phyloP scores from a whole-genome alignment of 805 yeast genomes.

The Yamadazyma kitorensis region DNA sequence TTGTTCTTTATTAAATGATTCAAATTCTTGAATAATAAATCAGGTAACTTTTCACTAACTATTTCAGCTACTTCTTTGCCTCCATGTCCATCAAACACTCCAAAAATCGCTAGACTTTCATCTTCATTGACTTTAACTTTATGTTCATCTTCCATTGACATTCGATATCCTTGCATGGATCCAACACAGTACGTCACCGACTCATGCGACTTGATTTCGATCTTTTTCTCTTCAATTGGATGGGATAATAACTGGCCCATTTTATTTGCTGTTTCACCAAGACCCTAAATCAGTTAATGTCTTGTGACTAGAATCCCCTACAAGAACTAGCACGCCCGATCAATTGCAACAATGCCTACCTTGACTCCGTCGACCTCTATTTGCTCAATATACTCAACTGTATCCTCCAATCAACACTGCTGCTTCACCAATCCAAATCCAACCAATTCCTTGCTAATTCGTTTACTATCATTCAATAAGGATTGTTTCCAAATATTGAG shows the following conservation, averaged over 20 bases:
- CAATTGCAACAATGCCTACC: too few species aligned
- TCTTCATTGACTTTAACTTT: slow-evolving; percentile 48
- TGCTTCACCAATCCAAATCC: too few species aligned
- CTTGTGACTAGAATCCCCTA: too few species aligned
- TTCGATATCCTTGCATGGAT: slow-evolving; percentile 75
- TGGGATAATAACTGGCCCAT: slow-evolving; percentile 79
- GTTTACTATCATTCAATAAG: too few species aligned
- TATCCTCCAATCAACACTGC: too few species aligned
- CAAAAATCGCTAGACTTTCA: slow-evolving; percentile 50
- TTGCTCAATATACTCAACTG: too few species aligned
- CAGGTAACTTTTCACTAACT: slow-evolving; percentile 44
- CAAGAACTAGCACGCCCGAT: too few species aligned
- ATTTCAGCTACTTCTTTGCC: slow-evolving; percentile 60
- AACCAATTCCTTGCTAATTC: too few species aligned
- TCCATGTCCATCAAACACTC: slow-evolving; percentile 84
- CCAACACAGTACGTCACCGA: slow-evolving; percentile 61
- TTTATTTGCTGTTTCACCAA: neutral
- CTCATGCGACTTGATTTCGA: slow-evolving; percentile 44
- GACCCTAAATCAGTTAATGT: too few species aligned
- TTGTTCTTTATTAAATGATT: slow-evolving; percentile 10
- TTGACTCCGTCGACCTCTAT: too few species aligned
- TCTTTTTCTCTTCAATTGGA: slow-evolving; percentile 66
- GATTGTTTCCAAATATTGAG: too few species aligned
- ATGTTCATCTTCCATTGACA: slow-evolving; percentile 77
- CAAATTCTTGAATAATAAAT: slow-evolving; percentile 28